phyloP scores from a whole-genome alignment of 768 basidiomycete species.

The Tephrocybe sp. region DNA sequence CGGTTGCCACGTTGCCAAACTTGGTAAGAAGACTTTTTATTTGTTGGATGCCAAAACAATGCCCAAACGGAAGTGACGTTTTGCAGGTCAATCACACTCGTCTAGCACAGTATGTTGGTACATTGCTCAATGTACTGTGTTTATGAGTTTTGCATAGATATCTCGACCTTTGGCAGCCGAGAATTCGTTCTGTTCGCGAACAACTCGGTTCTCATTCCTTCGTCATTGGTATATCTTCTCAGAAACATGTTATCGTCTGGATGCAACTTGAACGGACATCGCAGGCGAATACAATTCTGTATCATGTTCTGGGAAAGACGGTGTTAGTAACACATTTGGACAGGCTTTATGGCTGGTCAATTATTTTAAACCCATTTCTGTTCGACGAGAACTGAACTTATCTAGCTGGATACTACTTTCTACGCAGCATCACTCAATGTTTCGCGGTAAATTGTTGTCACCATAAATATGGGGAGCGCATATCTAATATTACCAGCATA shows the following conservation, averaged over 20 bases:
- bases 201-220: conserved; percentile 50
- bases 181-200: conserved; percentile 45
- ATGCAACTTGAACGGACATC: too few relatives aligned
- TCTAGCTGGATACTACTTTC: conserved; percentile 43
- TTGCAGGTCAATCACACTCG: conserved; percentile 53
- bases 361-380: not conserved
- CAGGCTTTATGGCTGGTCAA: conserved; percentile 52
- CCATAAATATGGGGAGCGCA: not conserved
- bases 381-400: not conserved
- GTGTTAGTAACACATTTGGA: conserved; percentile 55
- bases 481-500: conserved; percentile 28
- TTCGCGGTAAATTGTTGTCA: conserved; percentile 34
- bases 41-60: not conserved
- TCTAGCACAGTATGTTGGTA: conserved; percentile 42
- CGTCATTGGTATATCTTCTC: conserved; percentile 41
- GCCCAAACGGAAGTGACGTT: not conserved
- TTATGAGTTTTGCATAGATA: conserved; percentile 31
- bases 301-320: conserved; percentile 49
- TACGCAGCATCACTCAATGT: conserved; percentile 52
- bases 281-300: conserved; percentile 58
- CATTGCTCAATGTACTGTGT: too few relatives aligned
- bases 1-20: conserved; percentile 50
- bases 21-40: conserved; percentile 29
- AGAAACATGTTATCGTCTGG: too few relatives aligned
- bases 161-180: conserved; percentile 56